phyloP scores from a whole-genome alignment of 2,329 filamentous ascomycete species.

The Paraphaeosphaeria minitans region DNA sequence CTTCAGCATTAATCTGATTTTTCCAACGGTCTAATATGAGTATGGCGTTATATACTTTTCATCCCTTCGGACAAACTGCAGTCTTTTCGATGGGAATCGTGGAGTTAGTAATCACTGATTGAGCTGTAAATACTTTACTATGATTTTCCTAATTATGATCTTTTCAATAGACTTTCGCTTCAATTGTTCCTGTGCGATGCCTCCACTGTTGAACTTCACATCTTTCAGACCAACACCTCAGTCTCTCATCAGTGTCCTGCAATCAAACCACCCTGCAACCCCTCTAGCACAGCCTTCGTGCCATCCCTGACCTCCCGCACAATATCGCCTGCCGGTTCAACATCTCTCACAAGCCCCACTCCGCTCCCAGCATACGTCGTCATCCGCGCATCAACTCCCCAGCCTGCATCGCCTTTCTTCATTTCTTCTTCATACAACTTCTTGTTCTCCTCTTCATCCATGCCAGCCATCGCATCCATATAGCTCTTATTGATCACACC shows the following conservation, averaged over 20 bases:
- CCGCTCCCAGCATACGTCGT: conserved; percentile 68
- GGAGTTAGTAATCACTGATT: neutral
- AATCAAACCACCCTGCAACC: neutral
- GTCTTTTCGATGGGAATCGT: neutral
- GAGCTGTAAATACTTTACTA: neutral
- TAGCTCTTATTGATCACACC: conserved; percentile 63
- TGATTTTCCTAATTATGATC: neutral
- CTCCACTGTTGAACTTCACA: neutral
- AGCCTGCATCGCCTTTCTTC: conserved; percentile 57
- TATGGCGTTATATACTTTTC: neutral
- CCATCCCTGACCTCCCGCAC: conserved; percentile 54
- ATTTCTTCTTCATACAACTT: conserved; percentile 55
- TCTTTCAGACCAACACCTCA: neutral
- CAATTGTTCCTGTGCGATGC: neutral
- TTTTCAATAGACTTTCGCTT: neutral
- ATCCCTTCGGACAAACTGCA: neutral
- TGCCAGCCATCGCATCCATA: conserved; percentile 46
- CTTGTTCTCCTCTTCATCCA: conserved; percentile 53
- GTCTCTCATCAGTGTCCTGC: neutral
- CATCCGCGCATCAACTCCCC: conserved; percentile 58
- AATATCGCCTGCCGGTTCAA: conserved; percentile 59
- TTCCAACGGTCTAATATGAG: neutral
- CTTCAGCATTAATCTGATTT: neutral
- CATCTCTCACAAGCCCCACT: conserved; percentile 61
- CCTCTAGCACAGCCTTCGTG: conserved; percentile 39